Conservation (phyloP, 2,329 filamentous ascomycete species). For the Diaporthe sp. region DNA sequence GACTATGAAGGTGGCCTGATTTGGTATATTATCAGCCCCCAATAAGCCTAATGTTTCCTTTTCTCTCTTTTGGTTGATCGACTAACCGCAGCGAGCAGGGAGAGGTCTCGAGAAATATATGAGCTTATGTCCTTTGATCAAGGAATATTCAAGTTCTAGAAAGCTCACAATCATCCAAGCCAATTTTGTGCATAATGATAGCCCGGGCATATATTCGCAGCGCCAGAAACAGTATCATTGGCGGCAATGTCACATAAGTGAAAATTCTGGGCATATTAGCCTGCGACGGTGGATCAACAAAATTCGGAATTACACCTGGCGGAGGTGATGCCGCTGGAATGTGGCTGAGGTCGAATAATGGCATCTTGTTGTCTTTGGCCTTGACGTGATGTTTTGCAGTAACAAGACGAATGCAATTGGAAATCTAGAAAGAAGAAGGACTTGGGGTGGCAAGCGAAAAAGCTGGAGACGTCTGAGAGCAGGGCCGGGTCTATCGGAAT, state of each 20-base stretch:
- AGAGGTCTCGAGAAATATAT: not conserved
- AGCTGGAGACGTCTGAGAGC: not conserved
- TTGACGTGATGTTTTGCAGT: not conserved
- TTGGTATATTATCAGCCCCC: not conserved
- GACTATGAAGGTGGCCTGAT: not conserved
- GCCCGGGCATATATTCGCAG: not conserved
- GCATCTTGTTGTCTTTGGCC: not conserved
- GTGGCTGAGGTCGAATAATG: not conserved
- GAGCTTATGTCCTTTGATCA: not conserved
- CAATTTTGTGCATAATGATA: not conserved
- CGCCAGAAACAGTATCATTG: not conserved
- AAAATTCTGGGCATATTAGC: not conserved
- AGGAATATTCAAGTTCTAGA: not conserved
- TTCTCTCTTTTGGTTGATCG: not conserved
- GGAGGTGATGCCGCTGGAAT: not conserved
- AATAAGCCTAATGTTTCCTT: not conserved
- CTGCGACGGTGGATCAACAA: not conserved
- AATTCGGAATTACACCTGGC: not conserved
- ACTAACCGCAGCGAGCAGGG: not conserved
- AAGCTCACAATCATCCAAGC: not conserved
- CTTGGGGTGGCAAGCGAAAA: not conserved
- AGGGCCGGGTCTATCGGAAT: not conserved
- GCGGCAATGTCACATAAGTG: constrained; percentile 4
- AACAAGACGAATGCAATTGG: not conserved
- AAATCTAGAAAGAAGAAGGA: not conserved